Conservation (phyloP, 2,329 filamentous ascomycete species). For the Talaromyces sp. region DNA sequence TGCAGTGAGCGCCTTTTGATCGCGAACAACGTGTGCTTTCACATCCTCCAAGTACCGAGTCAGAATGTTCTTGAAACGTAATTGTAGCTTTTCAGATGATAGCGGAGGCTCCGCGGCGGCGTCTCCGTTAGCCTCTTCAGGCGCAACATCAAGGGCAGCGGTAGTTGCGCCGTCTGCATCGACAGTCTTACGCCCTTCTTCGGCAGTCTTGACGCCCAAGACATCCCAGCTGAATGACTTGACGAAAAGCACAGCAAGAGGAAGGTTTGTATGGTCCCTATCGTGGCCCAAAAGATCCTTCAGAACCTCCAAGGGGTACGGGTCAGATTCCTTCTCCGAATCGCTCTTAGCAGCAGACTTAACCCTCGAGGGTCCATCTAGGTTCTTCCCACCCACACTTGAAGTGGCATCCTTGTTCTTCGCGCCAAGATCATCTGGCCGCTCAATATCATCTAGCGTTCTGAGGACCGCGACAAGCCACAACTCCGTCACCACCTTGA, state of each 20-base stretch:
- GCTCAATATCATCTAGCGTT: constrained; percentile 68
- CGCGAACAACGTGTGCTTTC: constrained; percentile 79
- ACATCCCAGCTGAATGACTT: constrained; percentile 97
- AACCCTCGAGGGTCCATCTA: constrained; percentile 59
- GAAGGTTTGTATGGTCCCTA: constrained; percentile 84
- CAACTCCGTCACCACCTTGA: constrained; percentile 88
- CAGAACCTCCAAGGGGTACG: constrained; percentile 93
- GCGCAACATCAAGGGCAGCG: constrained; percentile 33
- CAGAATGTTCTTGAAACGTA: constrained; percentile 81
- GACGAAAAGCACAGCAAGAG: constrained; percentile 88
- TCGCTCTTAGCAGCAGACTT: constrained; percentile 55
- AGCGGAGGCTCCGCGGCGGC: constrained; percentile 63
- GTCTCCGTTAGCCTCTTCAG: constrained; percentile 35
- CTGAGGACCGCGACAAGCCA: constrained; percentile 89
- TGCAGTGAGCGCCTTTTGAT: constrained; percentile 80
- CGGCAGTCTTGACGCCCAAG: constrained; percentile 68
- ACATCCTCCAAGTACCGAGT: constrained; percentile 90
- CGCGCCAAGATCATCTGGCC: constrained; percentile 58
- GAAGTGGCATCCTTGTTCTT: constrained; percentile 53
- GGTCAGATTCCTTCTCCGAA: constrained; percentile 69
- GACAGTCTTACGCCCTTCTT: constrained; percentile 77
- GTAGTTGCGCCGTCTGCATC: constrained; percentile 72
- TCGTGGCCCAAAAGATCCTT: constrained; percentile 95
- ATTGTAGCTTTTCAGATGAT: constrained; percentile 69
- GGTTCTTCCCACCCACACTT: constrained; percentile 41